Evolutionary conservation across 768 basidiomycete genomes (phyloP).

Genomic region (Crassisporium funariophilum): DNA sequence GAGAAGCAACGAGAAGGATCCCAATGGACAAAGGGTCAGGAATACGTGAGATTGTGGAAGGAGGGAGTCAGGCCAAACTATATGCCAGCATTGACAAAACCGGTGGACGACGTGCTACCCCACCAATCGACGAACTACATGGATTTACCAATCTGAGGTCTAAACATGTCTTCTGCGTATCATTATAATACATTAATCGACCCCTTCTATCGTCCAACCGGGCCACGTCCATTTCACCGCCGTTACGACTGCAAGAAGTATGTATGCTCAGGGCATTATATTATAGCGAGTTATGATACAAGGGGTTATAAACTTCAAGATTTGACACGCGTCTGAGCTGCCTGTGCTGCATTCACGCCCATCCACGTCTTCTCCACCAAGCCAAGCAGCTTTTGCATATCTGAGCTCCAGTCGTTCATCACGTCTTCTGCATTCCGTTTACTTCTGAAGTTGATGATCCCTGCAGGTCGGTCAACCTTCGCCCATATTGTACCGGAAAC

Average conservation of each 20-base stretch:
- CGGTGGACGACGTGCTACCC: too few species aligned
- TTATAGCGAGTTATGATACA: too few species aligned
- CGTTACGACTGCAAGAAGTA: too few species aligned
- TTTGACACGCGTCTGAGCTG: slow-evolving; percentile 70
- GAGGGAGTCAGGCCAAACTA: slow-evolving; percentile 70
- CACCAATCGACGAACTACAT: too few species aligned
- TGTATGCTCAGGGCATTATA: too few species aligned
- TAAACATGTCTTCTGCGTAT: too few species aligned
- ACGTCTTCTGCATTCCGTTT: slow-evolving; percentile 87
- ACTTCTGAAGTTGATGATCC: slow-evolving; percentile 84
- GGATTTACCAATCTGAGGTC: too few species aligned
- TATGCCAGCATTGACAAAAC: slow-evolving; percentile 53
- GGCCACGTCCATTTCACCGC: too few species aligned
- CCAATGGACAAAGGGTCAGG: slow-evolving; percentile 72
- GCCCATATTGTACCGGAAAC: slow-evolving; percentile 94
- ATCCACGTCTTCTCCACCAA: slow-evolving; percentile 99
- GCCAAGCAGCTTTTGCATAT: slow-evolving; percentile 89
- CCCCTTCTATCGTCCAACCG: too few species aligned
- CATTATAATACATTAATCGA: too few species aligned
- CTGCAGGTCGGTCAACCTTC: slow-evolving; percentile 88
- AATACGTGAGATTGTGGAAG: slow-evolving; percentile 75
- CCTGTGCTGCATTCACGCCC: slow-evolving; percentile 89
- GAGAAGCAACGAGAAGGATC: slow-evolving; percentile 43
- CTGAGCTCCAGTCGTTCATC: slow-evolving; percentile 98
- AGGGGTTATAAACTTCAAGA: slow-evolving; percentile 24